Evolutionary conservation across 768 basidiomycete species (phyloP).

Genomic region (Pleurotus tuber-regium): DNA sequence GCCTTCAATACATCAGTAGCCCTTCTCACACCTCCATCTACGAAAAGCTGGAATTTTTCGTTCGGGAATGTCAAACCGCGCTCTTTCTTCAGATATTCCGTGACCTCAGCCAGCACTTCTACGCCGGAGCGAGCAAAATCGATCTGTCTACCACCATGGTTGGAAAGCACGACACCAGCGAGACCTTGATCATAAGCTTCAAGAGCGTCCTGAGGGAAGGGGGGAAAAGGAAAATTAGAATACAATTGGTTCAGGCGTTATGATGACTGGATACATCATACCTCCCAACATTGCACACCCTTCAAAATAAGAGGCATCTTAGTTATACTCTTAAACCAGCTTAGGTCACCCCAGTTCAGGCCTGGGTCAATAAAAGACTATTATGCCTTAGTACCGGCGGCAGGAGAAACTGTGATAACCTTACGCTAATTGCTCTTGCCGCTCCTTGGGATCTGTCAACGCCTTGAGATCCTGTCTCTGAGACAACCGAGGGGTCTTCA

Average conservation of each 20-base stretch:
- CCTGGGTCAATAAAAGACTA: constrained; percentile 95
- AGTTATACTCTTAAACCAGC: constrained; percentile 81
- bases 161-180: constrained; percentile 80
- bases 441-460: constrained; percentile 89
- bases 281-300: constrained; percentile 87
- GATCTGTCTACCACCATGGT: constrained; percentile 79
- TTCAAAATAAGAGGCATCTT: constrained; percentile 89
- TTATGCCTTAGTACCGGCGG: not conserved
- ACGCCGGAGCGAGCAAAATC: constrained; percentile 86
- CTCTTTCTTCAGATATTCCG: constrained; percentile 57
- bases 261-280: constrained; percentile 19
- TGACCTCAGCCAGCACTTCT: constrained; percentile 87
- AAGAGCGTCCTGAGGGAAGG: constrained; percentile 61
- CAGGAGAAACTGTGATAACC: constrained; percentile 19
- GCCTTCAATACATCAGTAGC: constrained; percentile 91
- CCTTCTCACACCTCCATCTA: constrained; percentile 93
- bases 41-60: constrained; percentile 76
- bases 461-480: constrained; percentile 45
- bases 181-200: constrained; percentile 77
- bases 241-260: not conserved
- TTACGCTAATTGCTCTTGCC: constrained; percentile 87
- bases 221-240: no score
- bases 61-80: constrained; percentile 71
- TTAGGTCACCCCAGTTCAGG: constrained; percentile 80
- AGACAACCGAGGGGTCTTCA: constrained; percentile 48